Base-by-base conservation (phyloP, 768 basidiomycete species). In the Hericium erinaceus region DNA sequence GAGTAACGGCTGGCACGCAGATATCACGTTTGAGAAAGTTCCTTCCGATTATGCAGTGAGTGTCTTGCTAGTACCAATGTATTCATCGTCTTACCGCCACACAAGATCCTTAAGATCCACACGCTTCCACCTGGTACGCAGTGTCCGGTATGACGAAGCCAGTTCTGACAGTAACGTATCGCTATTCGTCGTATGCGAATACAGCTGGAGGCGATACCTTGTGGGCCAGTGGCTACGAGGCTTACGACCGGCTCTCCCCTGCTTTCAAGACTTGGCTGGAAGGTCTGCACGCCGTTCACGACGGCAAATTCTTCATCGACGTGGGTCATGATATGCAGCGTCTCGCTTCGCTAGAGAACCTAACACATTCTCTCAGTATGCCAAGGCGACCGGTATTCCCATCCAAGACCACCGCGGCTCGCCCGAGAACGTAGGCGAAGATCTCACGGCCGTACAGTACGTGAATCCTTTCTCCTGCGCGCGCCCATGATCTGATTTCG, bases 211-310 rank as follows among this genome's bases (percentile, higher is more conserved):
- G 67, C 18, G 76, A 78, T 57, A 78, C 77, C 2, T 66, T 79
- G 26, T 55, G 55, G 50, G 57, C 57, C 7, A 69, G 68, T 57
- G 80, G 74, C 3, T 85, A 84, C 61, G 82, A 83, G 64, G 83
- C 81, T 9, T 87, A 85, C 68, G 81, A 83, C 66, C 72, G 79
- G 15, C 76, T 87, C 22, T 83, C 82, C 1, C 80, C 81, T 9
- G 72, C 77, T 4, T 75, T 75, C 58, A 70, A 75, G 52, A 73
- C 70, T 39, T 83, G 83, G 67, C 70, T 85, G 46, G 81, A 84
- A 64, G 79, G 80, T 8, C 68, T 85, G 13, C 81, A 78, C 1
- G 84, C 84, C 0, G 66, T 77, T 2, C 83, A 85, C 62, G 68
- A 72, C 46, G 82, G 74, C 18, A 67, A 72, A 52, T 67, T 71